These are phyloP conservation scores for Chenopodium formosanum DNA, from an alignment of 148 eudicot genomes.

Conservation along the genomic window DNA sequence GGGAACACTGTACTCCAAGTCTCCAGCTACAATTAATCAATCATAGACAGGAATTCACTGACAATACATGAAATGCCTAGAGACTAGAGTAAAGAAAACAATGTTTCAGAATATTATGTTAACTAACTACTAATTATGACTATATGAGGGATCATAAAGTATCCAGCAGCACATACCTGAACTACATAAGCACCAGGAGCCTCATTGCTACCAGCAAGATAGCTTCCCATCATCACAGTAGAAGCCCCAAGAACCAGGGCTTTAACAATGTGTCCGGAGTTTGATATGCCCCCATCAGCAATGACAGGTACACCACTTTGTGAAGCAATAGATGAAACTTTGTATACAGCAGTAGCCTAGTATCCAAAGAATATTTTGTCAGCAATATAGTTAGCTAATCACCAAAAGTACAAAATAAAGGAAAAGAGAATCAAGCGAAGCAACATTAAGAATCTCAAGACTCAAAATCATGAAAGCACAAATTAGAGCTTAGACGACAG, in stretches of 20 bases:
- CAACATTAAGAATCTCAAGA: neutral
- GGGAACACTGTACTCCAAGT: neutral
- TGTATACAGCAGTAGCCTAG: slow-evolving; percentile 94
- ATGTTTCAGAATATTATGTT: too few species aligned
- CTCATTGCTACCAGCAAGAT: slow-evolving; percentile 92
- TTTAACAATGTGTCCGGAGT: slow-evolving; percentile 91
- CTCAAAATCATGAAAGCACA: neutral
- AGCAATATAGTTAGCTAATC: neutral
- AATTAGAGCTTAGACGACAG: neutral
- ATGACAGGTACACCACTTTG: slow-evolving; percentile 74
- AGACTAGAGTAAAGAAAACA: neutral
- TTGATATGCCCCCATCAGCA: slow-evolving; percentile 96
- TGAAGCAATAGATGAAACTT: slow-evolving; percentile 80
- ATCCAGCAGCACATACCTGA: slow-evolving; percentile 43
- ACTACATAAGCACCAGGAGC: slow-evolving; percentile 77
- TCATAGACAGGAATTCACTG: neutral
- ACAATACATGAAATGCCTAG: neutral
- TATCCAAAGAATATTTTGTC: slow-evolving; percentile 3
- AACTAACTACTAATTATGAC: too few species aligned
- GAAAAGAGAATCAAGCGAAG: too few species aligned
- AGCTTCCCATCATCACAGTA: slow-evolving; percentile 99
- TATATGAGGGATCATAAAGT: too few species aligned
- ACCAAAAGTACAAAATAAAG: neutral
- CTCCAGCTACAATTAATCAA: neutral
- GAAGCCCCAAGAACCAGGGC: slow-evolving; percentile 89